Conservation (phyloP, 208 protist genomes). For the Crithidia acanthocephali region DNA sequence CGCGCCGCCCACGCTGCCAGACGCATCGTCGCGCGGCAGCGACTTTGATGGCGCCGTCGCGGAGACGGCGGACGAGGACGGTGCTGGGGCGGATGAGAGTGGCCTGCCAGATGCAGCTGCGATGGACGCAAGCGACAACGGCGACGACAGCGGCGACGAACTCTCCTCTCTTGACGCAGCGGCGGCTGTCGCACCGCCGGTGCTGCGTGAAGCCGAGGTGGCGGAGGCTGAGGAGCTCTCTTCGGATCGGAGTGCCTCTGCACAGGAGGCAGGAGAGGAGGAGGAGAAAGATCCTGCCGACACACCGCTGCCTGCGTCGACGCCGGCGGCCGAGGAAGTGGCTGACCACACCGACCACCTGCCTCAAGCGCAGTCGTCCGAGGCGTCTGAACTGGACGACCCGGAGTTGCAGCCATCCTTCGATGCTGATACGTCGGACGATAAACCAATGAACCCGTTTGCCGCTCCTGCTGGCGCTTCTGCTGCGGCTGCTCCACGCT, state of each 20-base stretch:
- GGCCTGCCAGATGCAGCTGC: too few species aligned
- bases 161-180: neutral
- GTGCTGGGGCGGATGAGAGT: neutral
- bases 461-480: neutral
- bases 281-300: neutral
- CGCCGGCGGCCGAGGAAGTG: neutral
- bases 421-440: neutral
- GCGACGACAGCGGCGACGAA: neutral
- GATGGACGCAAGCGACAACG: neutral
- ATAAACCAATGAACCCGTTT: constrained; percentile 1
- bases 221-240: neutral
- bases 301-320: neutral
- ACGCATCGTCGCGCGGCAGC: neutral
- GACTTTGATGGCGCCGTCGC: too few species aligned
- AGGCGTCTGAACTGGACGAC: neutral
- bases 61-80: neutral
- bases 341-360: neutral
- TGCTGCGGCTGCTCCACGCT: neutral
- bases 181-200: neutral
- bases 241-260: neutral
- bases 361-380: neutral
- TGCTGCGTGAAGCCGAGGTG: neutral
- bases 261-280: neutral
- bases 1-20: neutral
- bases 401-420: neutral